These are phyloP conservation scores for Candida anutae DNA, from an alignment of 1,139 yeast genomes.

Conservation along the genomic window DNA sequence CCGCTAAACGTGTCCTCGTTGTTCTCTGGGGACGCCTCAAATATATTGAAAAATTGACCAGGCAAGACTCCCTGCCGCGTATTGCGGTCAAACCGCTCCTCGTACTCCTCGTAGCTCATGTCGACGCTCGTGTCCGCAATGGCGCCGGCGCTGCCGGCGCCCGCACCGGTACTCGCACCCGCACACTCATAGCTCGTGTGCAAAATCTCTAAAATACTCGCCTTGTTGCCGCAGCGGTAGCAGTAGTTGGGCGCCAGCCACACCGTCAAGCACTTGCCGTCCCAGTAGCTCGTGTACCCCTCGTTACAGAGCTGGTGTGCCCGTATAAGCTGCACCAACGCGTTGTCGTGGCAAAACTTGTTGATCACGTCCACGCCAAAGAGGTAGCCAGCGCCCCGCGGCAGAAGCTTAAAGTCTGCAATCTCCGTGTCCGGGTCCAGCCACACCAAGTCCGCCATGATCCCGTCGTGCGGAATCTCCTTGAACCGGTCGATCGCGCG, in stretches of 20 bases:
- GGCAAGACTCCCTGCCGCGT: slow-evolving; percentile 36
- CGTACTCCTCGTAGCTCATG: slow-evolving; percentile 7
- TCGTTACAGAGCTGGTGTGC: slow-evolving; percentile 97
- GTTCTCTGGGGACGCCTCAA: slow-evolving; percentile 94
- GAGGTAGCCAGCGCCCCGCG: slow-evolving; percentile 96
- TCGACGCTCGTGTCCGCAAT: slow-evolving; percentile 6
- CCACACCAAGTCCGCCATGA: slow-evolving; percentile 99
- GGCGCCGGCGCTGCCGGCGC: slow-evolving; percentile 5
- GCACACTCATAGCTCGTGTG: slow-evolving; percentile 28
- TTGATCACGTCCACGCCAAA: slow-evolving; percentile 89
- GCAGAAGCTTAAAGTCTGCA: slow-evolving; percentile 77
- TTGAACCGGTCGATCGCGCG: slow-evolving; percentile 81
- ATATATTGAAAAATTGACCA: slow-evolving; percentile 74
- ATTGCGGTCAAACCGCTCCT: slow-evolving; percentile 11
- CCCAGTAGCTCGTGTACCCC: slow-evolving; percentile 88
- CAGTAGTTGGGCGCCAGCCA: slow-evolving; percentile 99
- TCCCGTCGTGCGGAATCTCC: slow-evolving; percentile 97
- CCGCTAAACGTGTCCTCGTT: slow-evolving; percentile 39
- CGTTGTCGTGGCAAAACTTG: slow-evolving; percentile 73
- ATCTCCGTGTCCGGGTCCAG: slow-evolving; percentile 92
- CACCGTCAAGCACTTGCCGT: slow-evolving; percentile 85
- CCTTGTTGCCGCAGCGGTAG: slow-evolving; percentile 93
- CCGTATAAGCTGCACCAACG: slow-evolving; percentile 72
- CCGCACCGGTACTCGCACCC: slow-evolving; percentile 2
- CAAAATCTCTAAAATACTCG: slow-evolving; percentile 76